A percentile compares a stretch with the other conserved stretches of the same genome.
Evolutionary conservation across 2,329 filamentous ascomycete genomes (phyloP).

Genomic region (Cordyceps farinosa): DNA sequence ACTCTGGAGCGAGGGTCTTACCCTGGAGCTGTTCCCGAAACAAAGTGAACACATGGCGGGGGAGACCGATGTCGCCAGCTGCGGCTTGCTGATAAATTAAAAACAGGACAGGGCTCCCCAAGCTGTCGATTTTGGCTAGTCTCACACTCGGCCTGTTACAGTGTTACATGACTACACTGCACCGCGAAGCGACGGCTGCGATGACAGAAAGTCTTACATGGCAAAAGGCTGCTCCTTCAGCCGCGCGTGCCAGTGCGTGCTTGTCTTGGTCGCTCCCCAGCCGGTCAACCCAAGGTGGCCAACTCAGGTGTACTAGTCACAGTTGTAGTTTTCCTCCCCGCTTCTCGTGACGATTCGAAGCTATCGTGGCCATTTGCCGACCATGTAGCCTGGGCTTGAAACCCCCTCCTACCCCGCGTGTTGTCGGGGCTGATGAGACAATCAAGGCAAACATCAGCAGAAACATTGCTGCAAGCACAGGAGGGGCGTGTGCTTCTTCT

Average conservation of each 20-base stretch:
- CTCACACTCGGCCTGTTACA: neutral
- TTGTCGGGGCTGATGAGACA: neutral
- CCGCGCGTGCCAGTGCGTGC: too few relatives aligned
- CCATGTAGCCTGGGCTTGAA: neutral
- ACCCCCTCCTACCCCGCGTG: neutral
- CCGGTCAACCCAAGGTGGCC: neutral
- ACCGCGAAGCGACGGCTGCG: too few relatives aligned
- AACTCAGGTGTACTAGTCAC: neutral
- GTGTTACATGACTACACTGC: too few relatives aligned
- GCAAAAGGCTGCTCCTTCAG: too few relatives aligned
- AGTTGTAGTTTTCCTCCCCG: neutral
- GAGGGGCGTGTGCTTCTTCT: neutral
- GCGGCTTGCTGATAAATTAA: neutral
- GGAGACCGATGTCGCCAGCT: neutral
- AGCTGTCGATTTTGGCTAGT: neutral
- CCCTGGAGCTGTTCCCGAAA: too few relatives aligned
- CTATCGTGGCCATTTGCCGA: neutral
- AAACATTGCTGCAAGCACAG: neutral
- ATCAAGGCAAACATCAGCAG: neutral
- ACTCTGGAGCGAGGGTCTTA: too few relatives aligned
- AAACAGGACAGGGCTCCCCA: neutral
- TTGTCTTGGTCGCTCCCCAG: neutral
- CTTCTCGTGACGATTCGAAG: neutral
- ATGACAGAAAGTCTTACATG: too few relatives aligned
- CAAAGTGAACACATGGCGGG: neutral